Base-by-base conservation (phyloP, 305 asterid genomes). In the Rubia balearica region DNA sequence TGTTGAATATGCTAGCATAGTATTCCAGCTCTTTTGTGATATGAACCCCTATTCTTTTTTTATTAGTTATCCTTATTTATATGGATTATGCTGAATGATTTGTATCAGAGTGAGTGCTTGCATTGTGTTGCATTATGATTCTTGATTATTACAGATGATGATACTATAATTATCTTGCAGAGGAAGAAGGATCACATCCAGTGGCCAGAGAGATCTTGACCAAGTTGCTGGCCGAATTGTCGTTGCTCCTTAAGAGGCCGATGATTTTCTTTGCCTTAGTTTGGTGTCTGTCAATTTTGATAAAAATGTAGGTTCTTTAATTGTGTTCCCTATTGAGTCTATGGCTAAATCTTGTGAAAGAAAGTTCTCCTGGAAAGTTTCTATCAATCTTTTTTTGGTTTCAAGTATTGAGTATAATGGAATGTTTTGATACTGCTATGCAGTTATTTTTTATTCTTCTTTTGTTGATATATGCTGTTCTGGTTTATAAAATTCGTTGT, bases 131-230 rank as follows among this genome's bases (percentile, higher is more conserved):
- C 22, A 16, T 62, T 22, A 41, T 22, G 19, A 24, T 55, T 33
- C 3, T 10, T 71, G 43, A 1, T 41, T 33, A 8, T 8, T 46
- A 1, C 1, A 43, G 12, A 43, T 56, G 61, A 69, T 56, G n/a
- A 8, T 13, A 33, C 8, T 12, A 3, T 33, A 7, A 10, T 10
- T 67, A n/a, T 19, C 13, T 67, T 76, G 65, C 68, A 80, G 81
- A n/a, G 84, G 84, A 65, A 80, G 84, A 65, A 80, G 61, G 46
- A 80, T 80, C 73, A 80, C 84, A 42, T 77, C 81, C 41, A 80
- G 69, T 7, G 84, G 84, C 19, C 84, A 77, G 17, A 71, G 81
- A 60, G 84, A 80, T 77, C 84, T 80, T 33, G 84, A 80, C 56
- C 84, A 80, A 65, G 81, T 80, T 65, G 81, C 84, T n/a, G 84